A percentile compares a stretch with the other conserved stretches of the same genome.
Conservation (phyloP, 1,284 basidiomycete species). For the Malassezia sp. region DNA sequence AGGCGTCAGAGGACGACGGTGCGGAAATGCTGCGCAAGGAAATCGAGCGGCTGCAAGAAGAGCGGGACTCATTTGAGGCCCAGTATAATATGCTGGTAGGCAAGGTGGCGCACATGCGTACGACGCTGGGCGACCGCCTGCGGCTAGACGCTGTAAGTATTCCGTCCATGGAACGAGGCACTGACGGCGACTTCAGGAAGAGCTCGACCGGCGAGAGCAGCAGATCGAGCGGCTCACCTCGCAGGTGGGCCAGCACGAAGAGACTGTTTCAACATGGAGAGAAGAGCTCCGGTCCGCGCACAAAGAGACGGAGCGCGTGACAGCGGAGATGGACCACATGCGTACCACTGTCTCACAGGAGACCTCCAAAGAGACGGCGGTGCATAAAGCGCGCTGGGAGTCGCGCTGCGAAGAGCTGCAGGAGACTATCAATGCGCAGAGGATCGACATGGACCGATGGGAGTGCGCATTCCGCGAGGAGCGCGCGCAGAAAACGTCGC, state of each 20-base stretch:
- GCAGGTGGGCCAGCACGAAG: constrained; percentile 10
- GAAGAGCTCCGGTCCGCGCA: constrained; percentile 25
- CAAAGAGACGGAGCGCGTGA: constrained; percentile 24
- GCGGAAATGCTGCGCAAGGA: constrained; percentile 17
- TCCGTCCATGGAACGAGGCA: too few species aligned
- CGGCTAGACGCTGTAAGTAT: constrained; percentile 83
- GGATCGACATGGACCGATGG: constrained; percentile 25
- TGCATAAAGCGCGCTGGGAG: constrained; percentile 20
- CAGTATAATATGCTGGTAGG: constrained; percentile 77
- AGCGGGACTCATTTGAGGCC: constrained; percentile 69
- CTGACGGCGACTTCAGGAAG: constrained; percentile 30
- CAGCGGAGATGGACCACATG: constrained; percentile 19
- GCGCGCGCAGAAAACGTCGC: constrained; percentile 31
- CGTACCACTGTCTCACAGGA: too few species aligned
- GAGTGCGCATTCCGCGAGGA: constrained; percentile 23
- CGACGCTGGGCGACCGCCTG: constrained; percentile 81
- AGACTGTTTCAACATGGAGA: constrained; percentile 5
- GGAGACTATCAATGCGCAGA: constrained; percentile 25
- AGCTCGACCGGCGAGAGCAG: constrained; percentile 37
- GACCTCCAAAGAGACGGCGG: constrained; percentile 22
- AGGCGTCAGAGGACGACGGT: too few species aligned
- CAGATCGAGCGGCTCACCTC: constrained; percentile 35
- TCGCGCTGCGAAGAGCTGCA: constrained; percentile 20
- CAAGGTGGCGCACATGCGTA: constrained; percentile 84
- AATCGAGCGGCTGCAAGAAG: constrained; percentile 49